Base-by-base conservation (phyloP, 208 protist genomes). In the Leishmania turanica region DNA sequence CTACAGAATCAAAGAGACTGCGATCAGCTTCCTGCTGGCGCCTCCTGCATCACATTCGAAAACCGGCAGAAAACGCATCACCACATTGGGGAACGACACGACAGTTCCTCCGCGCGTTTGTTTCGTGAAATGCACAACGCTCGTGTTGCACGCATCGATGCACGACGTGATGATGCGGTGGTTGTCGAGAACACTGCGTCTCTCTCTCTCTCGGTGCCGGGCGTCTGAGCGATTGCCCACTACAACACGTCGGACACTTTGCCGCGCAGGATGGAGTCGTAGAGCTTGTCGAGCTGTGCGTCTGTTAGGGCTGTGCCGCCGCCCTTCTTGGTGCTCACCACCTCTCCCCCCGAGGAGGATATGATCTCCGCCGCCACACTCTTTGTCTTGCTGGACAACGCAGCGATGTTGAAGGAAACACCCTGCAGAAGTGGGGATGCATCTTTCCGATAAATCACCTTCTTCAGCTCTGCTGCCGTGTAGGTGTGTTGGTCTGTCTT, bases 311-410 rank as follows among this genome's bases (percentile, higher is more conserved):
- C 45, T 9, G 87, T 73, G 0, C 69, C 82, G 49, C 76, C 73
- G 31, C 64, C 71, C 54, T 81, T 75, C 45, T 86, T 91, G 21
- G 71, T 9, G 19, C 83, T 76, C 56, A 79, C 47, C 27, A 92
- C 81, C 15, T 79, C 75, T 4, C 92, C 94, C 45, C 92, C 94
- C 68, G 90, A 97, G 9, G 87, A 89, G 2, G 75, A 47, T 31
- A 97, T 91, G 76, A 97, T 88, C 69, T 96, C 88, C 62, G 90
- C 77, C n/a, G 90, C 87, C 17, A 92, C 88, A 8, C n/a, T 15
- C 17, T 89, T 87, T 40, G 80, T 68, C 42, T 90, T 93, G 27
- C 17, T 70, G 27, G 89, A 86, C 27, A 96, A 62, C 27, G 56
- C 86, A 6, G 84, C 53, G 13, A 96, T 51, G 56, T 90, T 82